A percentile compares a stretch with the other conserved stretches of the same genome.
phyloP scores from a whole-genome alignment of 2,329 filamentous ascomycete species.

The Pseudogymnoascus sp. region DNA sequence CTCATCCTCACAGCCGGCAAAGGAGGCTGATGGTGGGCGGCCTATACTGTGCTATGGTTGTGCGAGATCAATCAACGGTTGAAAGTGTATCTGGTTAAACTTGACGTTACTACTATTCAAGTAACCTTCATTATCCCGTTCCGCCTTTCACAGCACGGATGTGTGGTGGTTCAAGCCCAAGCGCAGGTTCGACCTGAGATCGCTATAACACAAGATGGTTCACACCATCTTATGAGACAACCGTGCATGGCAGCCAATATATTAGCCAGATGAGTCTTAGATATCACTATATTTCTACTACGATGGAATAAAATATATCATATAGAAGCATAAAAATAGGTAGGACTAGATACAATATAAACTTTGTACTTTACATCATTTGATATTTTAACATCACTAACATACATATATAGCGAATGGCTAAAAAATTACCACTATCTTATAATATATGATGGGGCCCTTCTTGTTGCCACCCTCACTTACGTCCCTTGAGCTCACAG shows the following conservation, averaged over 20 bases:
- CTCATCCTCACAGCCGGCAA: slow-evolving; percentile 20
- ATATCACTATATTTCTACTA: not conserved
- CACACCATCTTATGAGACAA: not conserved
- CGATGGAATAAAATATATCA: not conserved
- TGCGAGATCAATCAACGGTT: slow-evolving; percentile 53
- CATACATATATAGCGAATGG: too few relatives aligned
- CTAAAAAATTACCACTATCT: too few relatives aligned
- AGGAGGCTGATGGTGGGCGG: slow-evolving; percentile 21
- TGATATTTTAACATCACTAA: not conserved
- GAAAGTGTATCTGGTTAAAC: slow-evolving; percentile 16
- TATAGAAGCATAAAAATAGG: not conserved
- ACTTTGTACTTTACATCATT: not conserved
- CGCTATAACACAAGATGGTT: not conserved
- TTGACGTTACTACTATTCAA: not conserved
- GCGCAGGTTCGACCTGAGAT: not conserved
- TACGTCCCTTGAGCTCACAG: too few relatives aligned
- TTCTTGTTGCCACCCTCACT: too few relatives aligned
- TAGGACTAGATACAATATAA: not conserved
- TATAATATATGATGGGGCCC: too few relatives aligned
- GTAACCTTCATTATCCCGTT: not conserved
- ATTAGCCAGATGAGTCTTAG: not conserved
- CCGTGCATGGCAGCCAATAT: not conserved
- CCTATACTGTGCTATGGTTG: slow-evolving; percentile 63
- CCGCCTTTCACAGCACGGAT: not conserved
- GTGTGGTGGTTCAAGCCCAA: not conserved